Percentiles rank a stretch among this genome's conserved stretches.
These are phyloP conservation scores for Laguncularia racemosa DNA, from an alignment of 345 rosid species.

Conservation along the genomic window DNA sequence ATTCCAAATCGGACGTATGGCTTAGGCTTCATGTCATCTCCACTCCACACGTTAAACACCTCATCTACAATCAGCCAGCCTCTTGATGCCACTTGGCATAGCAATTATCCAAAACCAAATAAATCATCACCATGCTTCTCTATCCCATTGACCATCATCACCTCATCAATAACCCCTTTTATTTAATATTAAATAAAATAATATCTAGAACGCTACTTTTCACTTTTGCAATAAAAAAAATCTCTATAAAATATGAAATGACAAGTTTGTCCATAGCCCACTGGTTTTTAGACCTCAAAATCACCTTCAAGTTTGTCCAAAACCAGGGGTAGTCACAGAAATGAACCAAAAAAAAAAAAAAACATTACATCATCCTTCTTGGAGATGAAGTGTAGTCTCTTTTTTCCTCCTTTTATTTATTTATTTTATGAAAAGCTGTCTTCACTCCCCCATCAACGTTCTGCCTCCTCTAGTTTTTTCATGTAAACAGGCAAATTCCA, in stretches of 20 bases:
- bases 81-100: slow-evolving; percentile 34
- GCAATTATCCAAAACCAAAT: slow-evolving; percentile 36
- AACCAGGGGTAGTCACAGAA: slow-evolving; percentile 11
- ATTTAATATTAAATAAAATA: neutral
- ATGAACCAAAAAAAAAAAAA: slow-evolving; percentile 1
- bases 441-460: slow-evolving; percentile 2
- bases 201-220: too few species aligned
- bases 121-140: neutral
- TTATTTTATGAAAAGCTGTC: slow-evolving; percentile 11
- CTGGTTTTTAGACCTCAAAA: slow-evolving; percentile 7
- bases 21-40: neutral
- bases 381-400: neutral
- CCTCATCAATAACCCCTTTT: neutral
- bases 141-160: neutral
- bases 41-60: slow-evolving; percentile 28
- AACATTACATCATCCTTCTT: slow-evolving; percentile 11
- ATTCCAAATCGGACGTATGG: too few species aligned
- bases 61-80: slow-evolving; percentile 43
- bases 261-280: neutral
- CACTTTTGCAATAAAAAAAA: too few species aligned
- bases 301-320: slow-evolving; percentile 13
- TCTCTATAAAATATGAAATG: neutral
- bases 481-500: slow-evolving; percentile 2
- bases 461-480: slow-evolving; percentile 4
- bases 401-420: slow-evolving; percentile 11